Percentiles rank a stretch among this genome's conserved stretches.
Evolutionary conservation across 306 rosid genomes (phyloP).

Genomic region (Geum urbanum): DNA sequence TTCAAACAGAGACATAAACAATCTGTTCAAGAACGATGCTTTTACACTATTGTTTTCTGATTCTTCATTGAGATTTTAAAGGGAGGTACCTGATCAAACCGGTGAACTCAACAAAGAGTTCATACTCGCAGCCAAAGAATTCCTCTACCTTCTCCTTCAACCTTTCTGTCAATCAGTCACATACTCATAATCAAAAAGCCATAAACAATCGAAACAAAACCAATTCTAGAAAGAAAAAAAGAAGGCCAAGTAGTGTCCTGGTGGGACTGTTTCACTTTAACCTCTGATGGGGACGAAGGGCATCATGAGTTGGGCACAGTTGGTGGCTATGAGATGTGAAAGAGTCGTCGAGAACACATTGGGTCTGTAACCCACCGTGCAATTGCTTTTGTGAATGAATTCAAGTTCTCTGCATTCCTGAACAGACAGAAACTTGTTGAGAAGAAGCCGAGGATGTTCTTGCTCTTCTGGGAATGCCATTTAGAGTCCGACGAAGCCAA

Average conservation of each 20-base stretch:
- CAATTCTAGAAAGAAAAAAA: neutral
- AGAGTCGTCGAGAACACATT: constrained; percentile 83
- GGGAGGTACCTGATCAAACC: constrained; percentile 75
- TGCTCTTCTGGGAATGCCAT: constrained; percentile 19
- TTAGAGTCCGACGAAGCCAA: neutral
- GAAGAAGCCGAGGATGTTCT: constrained; percentile 44
- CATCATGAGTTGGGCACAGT: constrained; percentile 55
- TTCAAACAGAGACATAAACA: neutral
- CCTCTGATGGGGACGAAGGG: constrained; percentile 86
- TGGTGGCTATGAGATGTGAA: constrained; percentile 77
- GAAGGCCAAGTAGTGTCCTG: neutral
- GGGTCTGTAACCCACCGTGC: constrained; percentile 85
- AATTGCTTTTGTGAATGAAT: constrained; percentile 81
- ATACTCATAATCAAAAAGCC: neutral
- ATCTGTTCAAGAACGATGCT: neutral
- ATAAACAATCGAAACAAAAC: neutral
- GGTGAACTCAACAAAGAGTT: constrained; percentile 80
- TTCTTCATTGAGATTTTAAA: neutral
- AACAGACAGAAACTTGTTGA: constrained; percentile 38
- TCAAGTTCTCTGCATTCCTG: constrained; percentile 52
- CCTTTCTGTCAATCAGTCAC: constrained; percentile 53
- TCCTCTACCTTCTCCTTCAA: constrained; percentile 88
- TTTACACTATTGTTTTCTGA: neutral
- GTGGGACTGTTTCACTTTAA: neutral
- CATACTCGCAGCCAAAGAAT: constrained; percentile 69